Evolutionary conservation across 2,329 filamentous ascomycete species (phyloP), one percentile per base, ranked within the genome.

Genomic region (Phoma sp.): DNA sequence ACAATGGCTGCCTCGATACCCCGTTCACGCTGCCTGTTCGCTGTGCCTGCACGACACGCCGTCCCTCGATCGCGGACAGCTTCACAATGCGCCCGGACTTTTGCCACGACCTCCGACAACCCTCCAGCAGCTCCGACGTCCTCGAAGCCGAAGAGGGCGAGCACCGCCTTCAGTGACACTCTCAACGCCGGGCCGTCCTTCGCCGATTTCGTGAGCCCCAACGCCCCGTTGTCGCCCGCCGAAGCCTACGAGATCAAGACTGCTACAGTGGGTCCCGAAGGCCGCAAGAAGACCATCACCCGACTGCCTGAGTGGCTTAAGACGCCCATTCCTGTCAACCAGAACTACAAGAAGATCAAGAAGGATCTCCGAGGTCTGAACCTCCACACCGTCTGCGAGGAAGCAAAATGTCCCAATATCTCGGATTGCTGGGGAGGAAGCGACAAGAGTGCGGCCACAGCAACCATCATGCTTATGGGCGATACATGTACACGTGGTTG

Each of bases 381-480:
- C 53, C 81, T 99, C 52, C 93, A 97, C 76, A 99, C 95, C 4
- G 95, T 99, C 13, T 99, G 95, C 77, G 95, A 99, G 78, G 95
- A 99, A 79, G 95, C 95, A 1, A 86, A 92, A 62, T 99, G 95
- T 77, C 95, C 95, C 57, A 99, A 99, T 77, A 96, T 99, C 57
- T 92, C 89, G 60, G 93, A 98, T 74, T 99, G 95, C 80, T 99
- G 95, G 95, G 95, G 95, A 58, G 95, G 95, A 30, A 86, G 83
- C 71, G 86, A 89, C 74, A 96, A 96, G 80, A 88, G 86, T 62
- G 89, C 91, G 24, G 95, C 95, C 4, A 99, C 95, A 29, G 95
- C 95, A 2, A 99, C 95, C 9, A 98, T 99, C 76, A 99, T 99
- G 95, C 80, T 99, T 42, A 98, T 98, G 93, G 95, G 95, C 61